These are phyloP conservation scores for Candida odintsovae DNA, from an alignment of 805 yeast genomes.

Conservation along the genomic window DNA sequence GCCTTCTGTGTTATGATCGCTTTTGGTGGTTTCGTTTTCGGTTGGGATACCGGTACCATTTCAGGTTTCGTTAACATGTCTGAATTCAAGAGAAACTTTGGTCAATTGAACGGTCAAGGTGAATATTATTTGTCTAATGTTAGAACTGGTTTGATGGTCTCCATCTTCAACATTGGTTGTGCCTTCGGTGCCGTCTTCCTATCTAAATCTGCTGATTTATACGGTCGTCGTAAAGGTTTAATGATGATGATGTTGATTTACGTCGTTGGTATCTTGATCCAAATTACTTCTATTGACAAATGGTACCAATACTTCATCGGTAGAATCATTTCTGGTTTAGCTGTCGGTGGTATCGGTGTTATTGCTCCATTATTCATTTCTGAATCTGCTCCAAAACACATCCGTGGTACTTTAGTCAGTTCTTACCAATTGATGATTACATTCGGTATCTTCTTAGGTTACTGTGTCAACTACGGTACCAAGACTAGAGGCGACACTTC, in stretches of 20 bases:
- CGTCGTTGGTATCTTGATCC: conserved; percentile 62
- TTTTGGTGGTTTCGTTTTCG: conserved; percentile 73
- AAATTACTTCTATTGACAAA: conserved; percentile 44
- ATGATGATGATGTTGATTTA: conserved; percentile 58
- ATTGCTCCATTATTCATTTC: conserved; percentile 69
- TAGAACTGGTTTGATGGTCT: conserved; percentile 51
- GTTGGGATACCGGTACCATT: conserved; percentile 80
- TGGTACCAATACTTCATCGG: conserved; percentile 75
- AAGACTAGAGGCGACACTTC: conserved; percentile 54
- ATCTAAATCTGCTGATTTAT: conserved; percentile 53
- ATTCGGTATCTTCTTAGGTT: conserved; percentile 69
- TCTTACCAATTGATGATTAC: conserved; percentile 68
- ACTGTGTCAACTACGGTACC: conserved; percentile 69
- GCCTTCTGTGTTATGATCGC: conserved; percentile 42
- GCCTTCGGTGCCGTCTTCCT: conserved; percentile 65
- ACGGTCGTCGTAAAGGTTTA: conserved; percentile 62
- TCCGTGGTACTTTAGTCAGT: conserved; percentile 68
- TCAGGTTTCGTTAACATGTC: conserved; percentile 60
- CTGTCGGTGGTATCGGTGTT: conserved; percentile 75
- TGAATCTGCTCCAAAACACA: conserved; percentile 63
- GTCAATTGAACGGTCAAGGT: conserved; percentile 39
- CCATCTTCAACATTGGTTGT: conserved; percentile 69
- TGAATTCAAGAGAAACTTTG: conserved; percentile 54
- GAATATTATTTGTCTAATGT: conserved; percentile 41
- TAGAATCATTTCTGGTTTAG: conserved; percentile 64